A percentile compares a stretch with the other conserved stretches of the same genome.
These are phyloP conservation scores for Chlorophyllum brunneum DNA, from an alignment of 768 basidiomycete genomes.

Conservation along the genomic window DNA sequence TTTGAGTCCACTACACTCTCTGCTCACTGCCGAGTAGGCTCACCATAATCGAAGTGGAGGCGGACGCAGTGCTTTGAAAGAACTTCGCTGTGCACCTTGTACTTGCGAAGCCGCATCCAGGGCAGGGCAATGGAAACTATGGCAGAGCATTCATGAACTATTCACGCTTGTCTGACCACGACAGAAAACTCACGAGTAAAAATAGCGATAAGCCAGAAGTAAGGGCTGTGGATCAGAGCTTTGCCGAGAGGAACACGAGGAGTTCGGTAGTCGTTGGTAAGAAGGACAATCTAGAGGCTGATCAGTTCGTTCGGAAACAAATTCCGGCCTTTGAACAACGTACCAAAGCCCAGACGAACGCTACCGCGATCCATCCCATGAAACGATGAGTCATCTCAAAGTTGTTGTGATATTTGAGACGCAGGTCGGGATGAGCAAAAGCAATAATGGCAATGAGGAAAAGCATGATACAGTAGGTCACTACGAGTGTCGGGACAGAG, in stretches of 20 bases:
- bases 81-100: conserved; percentile 44
- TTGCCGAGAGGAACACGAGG: conserved; percentile 31
- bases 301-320: background rate
- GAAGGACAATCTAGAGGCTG: conserved; percentile 5
- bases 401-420: conserved; percentile 43
- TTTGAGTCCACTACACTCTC: conserved; percentile 10
- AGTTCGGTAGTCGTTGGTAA: conserved; percentile 27
- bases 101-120: conserved; percentile 47
- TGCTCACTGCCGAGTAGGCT: conserved; percentile 31
- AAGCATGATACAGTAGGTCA: conserved; percentile 37
- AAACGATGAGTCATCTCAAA: conserved; percentile 57
- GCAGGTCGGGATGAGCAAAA: conserved; percentile 45
- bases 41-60: conserved; percentile 47
- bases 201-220: conserved; percentile 43
- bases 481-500: conserved; percentile 12
- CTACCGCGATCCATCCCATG: conserved; percentile 27
- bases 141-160: conserved; percentile 18
- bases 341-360: conserved; percentile 10
- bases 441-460: conserved; percentile 45
- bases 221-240: conserved; percentile 39
- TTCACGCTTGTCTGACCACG: conserved; percentile 19
- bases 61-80: conserved; percentile 53
- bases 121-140: conserved; percentile 42
- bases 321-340: background rate
- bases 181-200: conserved; percentile 19